Evolutionary conservation across 495 filamentous ascomycete genomes (phyloP), one percentile per base, ranked within the genome.

Genomic region (Aspergillus sparsus): DNA sequence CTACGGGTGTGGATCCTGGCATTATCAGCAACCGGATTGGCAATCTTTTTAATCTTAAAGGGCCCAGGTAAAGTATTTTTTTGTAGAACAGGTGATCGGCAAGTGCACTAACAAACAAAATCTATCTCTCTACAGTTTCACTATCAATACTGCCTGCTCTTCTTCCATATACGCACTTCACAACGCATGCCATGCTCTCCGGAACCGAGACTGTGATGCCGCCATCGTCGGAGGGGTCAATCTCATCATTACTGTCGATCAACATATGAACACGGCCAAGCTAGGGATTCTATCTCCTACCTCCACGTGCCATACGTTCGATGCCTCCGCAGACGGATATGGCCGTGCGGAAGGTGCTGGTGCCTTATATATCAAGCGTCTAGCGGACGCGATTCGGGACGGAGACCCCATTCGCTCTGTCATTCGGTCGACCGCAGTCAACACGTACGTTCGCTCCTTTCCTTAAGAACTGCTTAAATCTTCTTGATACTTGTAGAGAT

Each of bases 271-370:
- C 1, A 54, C 47, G 58, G 70, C 49, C 21, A 55, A 60, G 27
- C 31, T 60, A 1, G 62, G 57, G 5, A 31, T 31, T 67, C 67
- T 36, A 63, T 71, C 36, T 45, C 62, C 27, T 2, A 55, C 5
- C 21, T 63, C 61, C 0, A 62, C 51, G 7, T 87, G 82, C 35
- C 75, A 84, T 59, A 81, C 80, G 0, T 91, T 87, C 54, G 85
- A 87, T 0, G 64, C 72, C 12, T 59, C 13, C 41, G 68, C 68
- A 0, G 35, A 77, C 0, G n/a, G n/a, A n/a, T n/a, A n/a, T n/a
- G n/a, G n/a, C n/a, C n/a, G n/a, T n/a, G n/a, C n/a, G n/a, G n/a
- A n/a, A n/a, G n/a, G n/a, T n/a, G n/a, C n/a, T n/a, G n/a, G n/a
- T n/a, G n/a, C n/a, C n/a, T n/a, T n/a, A n/a, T 70, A 69, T 21